A percentile compares a stretch with the other conserved stretches of the same genome.
These are phyloP conservation scores for Bidens hawaiensis DNA, from an alignment of 140 eudicot genomes.

Conservation along the genomic window DNA sequence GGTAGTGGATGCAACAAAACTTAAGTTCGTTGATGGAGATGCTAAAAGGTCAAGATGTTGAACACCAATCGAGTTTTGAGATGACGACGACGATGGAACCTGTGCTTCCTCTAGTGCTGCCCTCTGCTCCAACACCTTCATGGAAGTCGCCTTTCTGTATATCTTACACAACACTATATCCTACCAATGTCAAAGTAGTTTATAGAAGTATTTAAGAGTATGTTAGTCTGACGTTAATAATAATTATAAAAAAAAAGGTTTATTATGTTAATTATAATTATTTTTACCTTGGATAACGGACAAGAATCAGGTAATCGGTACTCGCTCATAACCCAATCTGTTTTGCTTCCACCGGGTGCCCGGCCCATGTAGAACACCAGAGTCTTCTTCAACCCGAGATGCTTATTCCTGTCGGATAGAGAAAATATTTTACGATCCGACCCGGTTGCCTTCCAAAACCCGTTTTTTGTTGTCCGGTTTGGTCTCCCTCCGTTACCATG, in stretches of 20 bases:
- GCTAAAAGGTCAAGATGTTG: conserved; percentile 20
- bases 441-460: conserved; percentile 96
- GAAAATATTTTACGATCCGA: conserved; percentile 64
- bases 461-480: conserved; percentile 60
- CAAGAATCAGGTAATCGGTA: conserved; percentile 69
- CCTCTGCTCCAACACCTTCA: conserved; percentile 78
- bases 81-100: conserved; percentile 15
- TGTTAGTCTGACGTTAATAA: no score
- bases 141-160: conserved; percentile 80
- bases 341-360: conserved; percentile 69
- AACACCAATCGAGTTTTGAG: conserved; percentile 27
- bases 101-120: conserved; percentile 59
- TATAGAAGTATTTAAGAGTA: no score
- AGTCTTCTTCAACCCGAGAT: conserved; percentile 59
- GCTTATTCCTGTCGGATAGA: conserved; percentile 44
- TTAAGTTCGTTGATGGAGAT: not conserved
- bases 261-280: no score
- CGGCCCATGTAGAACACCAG: conserved; percentile 76
- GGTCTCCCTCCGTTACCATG: conserved; percentile 83
- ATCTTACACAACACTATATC: conserved; percentile 74
- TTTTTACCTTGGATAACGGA: conserved; percentile 41
- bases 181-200: no score
- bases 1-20: conserved; percentile 30
- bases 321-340: conserved; percentile 96
- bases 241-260: no score